Percentiles rank a stretch among this genome's conserved stretches.
These are phyloP conservation scores for Phyllostachys edulis DNA, from an alignment of 176 grass and related monocot genomes.

Conservation along the genomic window DNA sequence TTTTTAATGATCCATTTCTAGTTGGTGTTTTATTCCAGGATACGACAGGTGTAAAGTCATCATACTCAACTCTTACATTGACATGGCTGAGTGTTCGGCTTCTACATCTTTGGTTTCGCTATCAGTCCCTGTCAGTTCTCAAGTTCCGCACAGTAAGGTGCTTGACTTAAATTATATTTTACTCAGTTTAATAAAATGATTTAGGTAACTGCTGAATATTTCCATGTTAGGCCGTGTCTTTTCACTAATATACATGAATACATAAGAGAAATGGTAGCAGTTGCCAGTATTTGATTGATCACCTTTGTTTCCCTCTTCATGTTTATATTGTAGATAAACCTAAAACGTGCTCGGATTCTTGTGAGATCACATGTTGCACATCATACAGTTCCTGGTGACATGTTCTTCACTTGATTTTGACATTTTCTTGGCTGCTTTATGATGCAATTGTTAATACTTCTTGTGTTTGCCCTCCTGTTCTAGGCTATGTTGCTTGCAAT, in stretches of 20 bases:
- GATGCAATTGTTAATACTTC: constrained; percentile 1
- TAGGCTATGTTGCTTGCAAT: constrained; percentile 81
- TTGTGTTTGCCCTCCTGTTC: background rate
- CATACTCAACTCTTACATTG: constrained; percentile 60
- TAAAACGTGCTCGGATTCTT: constrained; percentile 86
- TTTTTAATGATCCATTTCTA: constrained; percentile 13
- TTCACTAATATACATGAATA: background rate
- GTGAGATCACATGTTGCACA: constrained; percentile 79
- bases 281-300: background rate
- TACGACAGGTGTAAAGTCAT: constrained; percentile 65
- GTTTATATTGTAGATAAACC: constrained; percentile 66
- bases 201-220: background rate
- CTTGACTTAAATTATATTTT: constrained; percentile 50
- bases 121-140: constrained; percentile 78
- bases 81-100: constrained; percentile 76
- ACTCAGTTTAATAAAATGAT: constrained; percentile 13
- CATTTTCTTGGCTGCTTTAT: background rate
- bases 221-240: constrained; percentile 16
- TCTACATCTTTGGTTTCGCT: constrained; percentile 90
- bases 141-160: constrained; percentile 91
- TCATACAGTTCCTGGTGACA: constrained; percentile 76
- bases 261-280: background rate
- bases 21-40: constrained; percentile 57
- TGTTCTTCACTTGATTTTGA: constrained; percentile 32
- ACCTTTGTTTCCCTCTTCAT: background rate